Base-by-base conservation (phyloP, 768 basidiomycete species). In the Suillus luteus region DNA sequence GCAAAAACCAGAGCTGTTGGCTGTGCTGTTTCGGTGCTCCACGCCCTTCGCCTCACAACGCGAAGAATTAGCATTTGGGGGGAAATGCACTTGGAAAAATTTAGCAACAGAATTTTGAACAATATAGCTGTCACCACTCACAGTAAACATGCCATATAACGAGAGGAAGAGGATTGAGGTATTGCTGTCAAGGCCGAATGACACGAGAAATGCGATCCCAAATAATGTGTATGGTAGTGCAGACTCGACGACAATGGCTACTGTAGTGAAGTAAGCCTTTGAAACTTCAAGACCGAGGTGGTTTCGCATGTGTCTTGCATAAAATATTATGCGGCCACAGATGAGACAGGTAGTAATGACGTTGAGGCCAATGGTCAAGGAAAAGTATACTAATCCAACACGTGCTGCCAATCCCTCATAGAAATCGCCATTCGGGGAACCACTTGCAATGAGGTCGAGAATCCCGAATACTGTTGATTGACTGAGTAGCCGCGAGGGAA, bases 1-100 rank as follows among this genome's bases (percentile, higher is more conserved):
- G 55, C 55, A 22, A 55, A 55, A 22, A 24, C n/a, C 8, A 38
- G 55, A 38, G 37, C 4, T 4, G 55, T 57, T 24, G 37, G 22
- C 14, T 55, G 15, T 24, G 22, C 35, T 15, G 22, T 38, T 24
- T 38, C 37, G 22, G 15, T 15, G 10, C 22, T 11, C 67, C 67
- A 68, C 3, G 67, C 67, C 31, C 31, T 64, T 22, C 64, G 67
- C 1, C 44, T 43, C 5, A 59, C 63, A 19, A 68, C 59, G 2
- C 67, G 67, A 44, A 68, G 62, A 40, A 68, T 62, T 11, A 68
- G 63, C 61, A 68, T 68, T 52, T 68, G 64, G 5, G 67, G 67
- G 1, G 67, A 64, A 31, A 68, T 2, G 37, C 63, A 68, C 67
- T 68, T 37, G 14, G 9, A n/a, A 22, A 41, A 5, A 31, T 17